Conservation (phyloP, 805 yeast genomes). For the Saturnispora zaruensis region DNA sequence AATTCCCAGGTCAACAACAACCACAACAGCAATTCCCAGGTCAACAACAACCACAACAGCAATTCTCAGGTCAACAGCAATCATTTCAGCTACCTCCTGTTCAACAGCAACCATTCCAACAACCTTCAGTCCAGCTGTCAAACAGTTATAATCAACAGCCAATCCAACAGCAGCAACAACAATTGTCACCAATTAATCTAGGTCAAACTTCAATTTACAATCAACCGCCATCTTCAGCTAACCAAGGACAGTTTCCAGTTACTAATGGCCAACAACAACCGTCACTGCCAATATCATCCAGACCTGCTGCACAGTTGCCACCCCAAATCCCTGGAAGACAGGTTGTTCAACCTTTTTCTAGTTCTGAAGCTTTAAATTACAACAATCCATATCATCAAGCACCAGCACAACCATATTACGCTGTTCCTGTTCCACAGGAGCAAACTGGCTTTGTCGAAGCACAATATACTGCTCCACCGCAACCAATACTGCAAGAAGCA, state of each 20-base stretch:
- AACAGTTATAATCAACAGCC: background rate
- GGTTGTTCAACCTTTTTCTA: background rate
- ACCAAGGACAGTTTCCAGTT: background rate
- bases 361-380: background rate
- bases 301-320: background rate
- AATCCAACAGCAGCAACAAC: constrained; percentile 8
- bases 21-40: background rate
- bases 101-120: constrained; percentile 9
- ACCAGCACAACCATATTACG: background rate
- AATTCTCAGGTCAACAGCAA: background rate
- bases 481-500: background rate
- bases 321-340: background rate
- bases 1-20: background rate
- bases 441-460: background rate
- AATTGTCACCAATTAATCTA: background rate
- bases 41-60: constrained; percentile 1
- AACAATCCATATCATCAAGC: background rate
- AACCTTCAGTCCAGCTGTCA: background rate
- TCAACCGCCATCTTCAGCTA: background rate
- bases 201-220: background rate
- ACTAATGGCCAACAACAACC: constrained; percentile 1
- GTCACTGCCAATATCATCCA: background rate
- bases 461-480: background rate
- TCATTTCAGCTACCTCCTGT: constrained; percentile 15
- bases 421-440: background rate